Evolutionary conservation across 2,329 filamentous ascomycete species (phyloP).

Genomic region (Volutella citrinella): DNA sequence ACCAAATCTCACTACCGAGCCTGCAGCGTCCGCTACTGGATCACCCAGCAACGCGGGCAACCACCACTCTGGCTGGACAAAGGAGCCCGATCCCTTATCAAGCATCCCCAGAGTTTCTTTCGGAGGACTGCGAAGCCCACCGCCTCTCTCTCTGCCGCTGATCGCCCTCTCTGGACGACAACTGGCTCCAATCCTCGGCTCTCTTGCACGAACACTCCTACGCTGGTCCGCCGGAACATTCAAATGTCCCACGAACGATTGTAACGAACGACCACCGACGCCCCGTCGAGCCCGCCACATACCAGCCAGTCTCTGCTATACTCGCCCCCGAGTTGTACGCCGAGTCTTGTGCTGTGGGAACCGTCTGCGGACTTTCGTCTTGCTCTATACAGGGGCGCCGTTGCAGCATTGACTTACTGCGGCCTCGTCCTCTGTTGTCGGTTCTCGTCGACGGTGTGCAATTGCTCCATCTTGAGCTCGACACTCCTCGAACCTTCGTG

Average conservation of each 20-base stretch:
- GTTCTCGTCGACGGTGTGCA: slow-evolving; percentile 16
- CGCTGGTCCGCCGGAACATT: no score
- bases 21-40: no score
- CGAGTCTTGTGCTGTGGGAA: slow-evolving; percentile 7
- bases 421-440: slow-evolving; percentile 18
- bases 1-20: no score
- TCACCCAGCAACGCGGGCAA: no score
- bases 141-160: slow-evolving; percentile 16
- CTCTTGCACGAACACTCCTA: no score
- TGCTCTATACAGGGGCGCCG: slow-evolving; percentile 18
- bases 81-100: no score
- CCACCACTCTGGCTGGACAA: no score
- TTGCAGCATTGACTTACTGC: slow-evolving; percentile 35
- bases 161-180: no score
- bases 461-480: slow-evolving; percentile 4
- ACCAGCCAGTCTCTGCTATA: slow-evolving; percentile 17
- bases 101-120: no score
- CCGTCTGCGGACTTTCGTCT: slow-evolving; percentile 11
- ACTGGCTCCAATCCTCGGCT: slow-evolving; percentile 17
- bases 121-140: no score
- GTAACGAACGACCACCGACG: slow-evolving; percentile 27
- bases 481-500: no score
- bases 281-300: slow-evolving; percentile 21
- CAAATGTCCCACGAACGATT: slow-evolving; percentile 32
- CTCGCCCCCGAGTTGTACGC: slow-evolving; percentile 13